Conservation (phyloP, 305 asterid genomes). For the Solanum hybrid region DNA sequence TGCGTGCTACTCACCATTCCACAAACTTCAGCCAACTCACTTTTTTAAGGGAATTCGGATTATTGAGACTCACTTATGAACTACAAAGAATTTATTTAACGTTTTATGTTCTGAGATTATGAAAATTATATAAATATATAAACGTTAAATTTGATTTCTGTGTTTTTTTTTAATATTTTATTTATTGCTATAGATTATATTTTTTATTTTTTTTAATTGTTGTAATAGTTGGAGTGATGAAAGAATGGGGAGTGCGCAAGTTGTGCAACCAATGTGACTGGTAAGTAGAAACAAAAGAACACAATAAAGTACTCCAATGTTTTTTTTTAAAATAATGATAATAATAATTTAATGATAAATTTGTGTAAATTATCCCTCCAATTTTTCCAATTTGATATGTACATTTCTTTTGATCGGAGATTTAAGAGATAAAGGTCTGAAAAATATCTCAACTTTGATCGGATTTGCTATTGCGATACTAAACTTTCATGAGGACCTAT, state of each 20-base stretch:
- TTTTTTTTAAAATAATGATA: too few species aligned
- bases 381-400: not conserved
- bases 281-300: not conserved
- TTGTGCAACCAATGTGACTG: not conserved
- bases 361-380: not conserved
- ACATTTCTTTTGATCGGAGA: too few species aligned
- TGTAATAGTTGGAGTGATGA: not conserved
- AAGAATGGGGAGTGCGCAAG: not conserved
- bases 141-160: not conserved
- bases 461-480: too few species aligned
- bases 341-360: not conserved
- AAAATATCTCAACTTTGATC: too few species aligned
- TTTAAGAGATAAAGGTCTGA: too few species aligned
- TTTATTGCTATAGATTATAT: too few species aligned
- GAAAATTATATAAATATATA: not conserved
- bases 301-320: too few species aligned
- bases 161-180: too few species aligned
- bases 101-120: not conserved
- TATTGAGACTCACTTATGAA: not conserved
- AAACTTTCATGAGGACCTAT: too few species aligned
- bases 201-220: too few species aligned
- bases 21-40: not conserved
- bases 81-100: not conserved
- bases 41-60: not conserved
- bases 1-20: not conserved